Conservation (phyloP, 2,329 filamentous ascomycete species). For the Mycocentrospora acerina region DNA sequence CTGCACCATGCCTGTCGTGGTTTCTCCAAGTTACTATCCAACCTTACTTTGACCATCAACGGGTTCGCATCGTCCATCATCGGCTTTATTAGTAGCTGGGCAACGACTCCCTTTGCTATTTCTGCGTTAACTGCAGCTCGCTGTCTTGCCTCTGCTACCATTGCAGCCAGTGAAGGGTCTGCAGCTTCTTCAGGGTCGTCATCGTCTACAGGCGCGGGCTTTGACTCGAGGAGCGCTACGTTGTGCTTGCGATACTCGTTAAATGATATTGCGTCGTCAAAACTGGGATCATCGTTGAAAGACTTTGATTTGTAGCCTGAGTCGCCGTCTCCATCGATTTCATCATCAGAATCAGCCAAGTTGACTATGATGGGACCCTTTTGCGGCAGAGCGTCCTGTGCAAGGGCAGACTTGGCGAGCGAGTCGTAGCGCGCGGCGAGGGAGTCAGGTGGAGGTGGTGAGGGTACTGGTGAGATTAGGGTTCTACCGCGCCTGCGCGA, state of each 20-base stretch:
- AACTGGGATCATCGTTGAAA: constrained; percentile 1
- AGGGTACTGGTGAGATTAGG: constrained; percentile 22
- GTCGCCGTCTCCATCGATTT: constrained; percentile 22
- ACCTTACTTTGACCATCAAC: constrained; percentile 65
- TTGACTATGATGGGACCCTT: constrained; percentile 25
- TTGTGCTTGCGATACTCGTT: constrained; percentile 1
- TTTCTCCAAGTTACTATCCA: constrained; percentile 67
- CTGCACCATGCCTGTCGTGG: constrained; percentile 70
- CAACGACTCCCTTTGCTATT: constrained; percentile 33
- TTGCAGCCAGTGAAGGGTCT: constrained; percentile 29
- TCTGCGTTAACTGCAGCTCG: constrained; percentile 22
- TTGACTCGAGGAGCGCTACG: constrained; percentile 8
- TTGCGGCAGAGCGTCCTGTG: constrained; percentile 3
- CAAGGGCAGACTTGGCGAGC: constrained; percentile 20
- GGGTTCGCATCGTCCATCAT: constrained; percentile 61
- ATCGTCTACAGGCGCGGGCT: constrained; percentile 17
- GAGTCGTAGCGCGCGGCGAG: constrained; percentile 34
- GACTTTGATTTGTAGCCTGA: constrained; percentile 9
- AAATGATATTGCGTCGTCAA: not conserved
- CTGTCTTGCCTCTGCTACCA: constrained; percentile 29
- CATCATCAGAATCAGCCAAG: constrained; percentile 26
- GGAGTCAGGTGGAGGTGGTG: constrained; percentile 16
- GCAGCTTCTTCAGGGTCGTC: constrained; percentile 31
- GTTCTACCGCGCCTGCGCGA: constrained; percentile 25
- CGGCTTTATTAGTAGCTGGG: constrained; percentile 70